phyloP scores from a whole-genome alignment of 768 basidiomycete species.

The Tylopilus cervinicoccineus region DNA sequence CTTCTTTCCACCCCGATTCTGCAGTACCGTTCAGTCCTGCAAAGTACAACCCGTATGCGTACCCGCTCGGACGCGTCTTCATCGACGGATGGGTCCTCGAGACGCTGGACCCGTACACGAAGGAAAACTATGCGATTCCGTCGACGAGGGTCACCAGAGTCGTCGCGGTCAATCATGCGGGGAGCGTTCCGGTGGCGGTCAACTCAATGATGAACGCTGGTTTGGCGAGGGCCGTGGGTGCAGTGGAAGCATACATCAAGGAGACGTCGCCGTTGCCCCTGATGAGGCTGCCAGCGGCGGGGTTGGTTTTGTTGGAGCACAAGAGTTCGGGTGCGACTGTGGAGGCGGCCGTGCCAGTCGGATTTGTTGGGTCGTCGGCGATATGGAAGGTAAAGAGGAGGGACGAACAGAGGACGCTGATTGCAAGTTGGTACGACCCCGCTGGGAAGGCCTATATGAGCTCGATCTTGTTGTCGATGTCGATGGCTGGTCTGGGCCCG shows the following conservation, averaged over 20 bases:
- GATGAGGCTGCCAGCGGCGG: conserved; percentile 63
- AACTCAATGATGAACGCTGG: conserved; percentile 83
- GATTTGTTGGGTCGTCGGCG: conserved; percentile 26
- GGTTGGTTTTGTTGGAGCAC: conserved; percentile 54
- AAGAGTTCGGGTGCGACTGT: conserved; percentile 32
- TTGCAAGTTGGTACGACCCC: conserved; percentile 52
- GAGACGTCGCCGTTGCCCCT: conserved; percentile 60
- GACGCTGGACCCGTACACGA: conserved; percentile 93
- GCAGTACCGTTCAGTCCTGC: conserved; percentile 47
- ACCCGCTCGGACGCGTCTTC: conserved; percentile 78
- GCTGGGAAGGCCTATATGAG: conserved; percentile 49
- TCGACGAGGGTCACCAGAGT: conserved; percentile 86
- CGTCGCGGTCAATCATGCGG: conserved; percentile 82
- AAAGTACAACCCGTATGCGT: conserved; percentile 72
- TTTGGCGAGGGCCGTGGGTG: conserved; percentile 66
- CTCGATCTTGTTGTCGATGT: conserved; percentile 43
- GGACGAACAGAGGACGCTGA: conserved; percentile 54
- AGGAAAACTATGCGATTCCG: conserved; percentile 91
- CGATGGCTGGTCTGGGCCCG: conserved; percentile 6
- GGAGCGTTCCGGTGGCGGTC: conserved; percentile 77
- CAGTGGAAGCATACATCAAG: conserved; percentile 74
- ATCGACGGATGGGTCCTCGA: conserved; percentile 96
- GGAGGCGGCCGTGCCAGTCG: conserved; percentile 29
- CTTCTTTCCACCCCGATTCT: conserved; percentile 74
- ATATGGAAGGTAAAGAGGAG: conserved; percentile 58